Base-by-base conservation (phyloP, 352 stramenopile genomes). In the Globisporangium megalacanthum region DNA sequence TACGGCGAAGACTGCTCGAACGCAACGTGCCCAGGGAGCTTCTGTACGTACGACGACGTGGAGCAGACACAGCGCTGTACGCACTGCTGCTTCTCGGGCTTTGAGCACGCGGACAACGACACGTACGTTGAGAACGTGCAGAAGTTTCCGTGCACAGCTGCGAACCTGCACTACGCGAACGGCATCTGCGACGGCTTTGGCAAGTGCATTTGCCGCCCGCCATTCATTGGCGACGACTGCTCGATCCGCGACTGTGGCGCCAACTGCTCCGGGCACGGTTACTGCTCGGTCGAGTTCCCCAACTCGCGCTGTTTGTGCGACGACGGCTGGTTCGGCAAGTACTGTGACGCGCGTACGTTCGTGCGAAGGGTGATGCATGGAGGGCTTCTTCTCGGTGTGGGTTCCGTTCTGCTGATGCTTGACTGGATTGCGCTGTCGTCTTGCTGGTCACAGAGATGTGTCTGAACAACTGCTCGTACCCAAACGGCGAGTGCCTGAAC, bases 1-100 rank as follows among this genome's bases (percentile, higher is more conserved):
- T 98, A 97, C 62, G 96, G 96, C n/a, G 61, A 89, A 3, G 96
- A 99, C 66, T 99, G 96, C 68, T 98, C 87, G 10, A 99, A 99
- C 64, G 86, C 82, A 19, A 76, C 89, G 7, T 99, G 96, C 60
- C 94, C 96, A 0, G 96, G 96, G 2, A 95, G 89, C 39, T 97
- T 89, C 33, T 99, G 96, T 61, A 68, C 78, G 29, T 98, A 98
- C 69, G 80, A 98, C 59, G 82, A 96, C 29, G 75, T 77, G 5
- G 83, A 61, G 4, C 76, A 94, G 52, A 56, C 56, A 19, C 92
- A 98, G 67, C 72, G 90, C 3, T 99, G 96, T 70, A 69, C 73
- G 29, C 96, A 99, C 69, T 98, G 94, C 68, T 99, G 96, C 68
- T 93, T 91, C 59, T 92, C 94, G 58, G 77, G 79, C 6, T 89